phyloP scores from a whole-genome alignment of 768 basidiomycete genomes.

The Termitomyces sp. region DNA sequence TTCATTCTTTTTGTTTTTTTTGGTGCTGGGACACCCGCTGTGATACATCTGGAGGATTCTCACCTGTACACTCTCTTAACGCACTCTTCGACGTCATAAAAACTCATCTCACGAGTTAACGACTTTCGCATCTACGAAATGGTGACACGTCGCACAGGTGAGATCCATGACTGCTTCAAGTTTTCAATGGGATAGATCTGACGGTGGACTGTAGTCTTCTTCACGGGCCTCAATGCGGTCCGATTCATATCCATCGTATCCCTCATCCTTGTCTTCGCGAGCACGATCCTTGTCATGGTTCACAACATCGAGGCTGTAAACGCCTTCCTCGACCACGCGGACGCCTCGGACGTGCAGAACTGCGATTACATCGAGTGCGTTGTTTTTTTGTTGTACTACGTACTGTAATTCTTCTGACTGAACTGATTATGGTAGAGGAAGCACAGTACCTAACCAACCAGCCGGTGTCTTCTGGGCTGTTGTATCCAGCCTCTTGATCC shows the following conservation, averaged over 20 bases:
- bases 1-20: slow-evolving; percentile 16
- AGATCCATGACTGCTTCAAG: background rate
- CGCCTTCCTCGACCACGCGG: slow-evolving; percentile 44
- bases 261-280: slow-evolving; percentile 77
- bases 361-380: slow-evolving; percentile 81
- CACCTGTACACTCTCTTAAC: slow-evolving; percentile 12
- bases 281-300: slow-evolving; percentile 69
- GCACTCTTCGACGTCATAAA: slow-evolving; percentile 6
- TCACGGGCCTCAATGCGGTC: slow-evolving; percentile 75
- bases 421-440: slow-evolving; percentile 38
- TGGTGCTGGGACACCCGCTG: slow-evolving; percentile 32
- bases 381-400: background rate
- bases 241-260: slow-evolving; percentile 75
- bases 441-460: slow-evolving; percentile 90
- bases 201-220: slow-evolving; percentile 32
- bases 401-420: background rate
- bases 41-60: slow-evolving; percentile 8
- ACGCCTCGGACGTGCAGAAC: slow-evolving; percentile 38
- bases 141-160: slow-evolving; percentile 31
- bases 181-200: background rate
- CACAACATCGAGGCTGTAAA: slow-evolving; percentile 78
- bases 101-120: background rate
- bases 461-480: slow-evolving; percentile 93
- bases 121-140: slow-evolving; percentile 15
- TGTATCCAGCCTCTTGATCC: slow-evolving; percentile 79